These are phyloP conservation scores for Beauveria asiatica DNA, from an alignment of 2,329 filamentous ascomycete species.

Conservation along the genomic window DNA sequence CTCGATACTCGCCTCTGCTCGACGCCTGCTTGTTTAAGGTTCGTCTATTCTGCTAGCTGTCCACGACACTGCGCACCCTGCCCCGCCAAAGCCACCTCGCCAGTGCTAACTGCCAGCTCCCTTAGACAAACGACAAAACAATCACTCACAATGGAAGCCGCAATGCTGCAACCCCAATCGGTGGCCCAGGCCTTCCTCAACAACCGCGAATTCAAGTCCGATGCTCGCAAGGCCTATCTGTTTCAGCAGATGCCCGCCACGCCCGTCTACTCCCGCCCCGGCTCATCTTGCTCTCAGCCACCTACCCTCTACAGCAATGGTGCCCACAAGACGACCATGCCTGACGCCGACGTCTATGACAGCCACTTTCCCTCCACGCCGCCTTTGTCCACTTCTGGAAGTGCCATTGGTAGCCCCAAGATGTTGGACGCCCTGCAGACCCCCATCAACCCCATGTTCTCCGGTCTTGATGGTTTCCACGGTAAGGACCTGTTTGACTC, in stretches of 20 bases:
- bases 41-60: neutral
- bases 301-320: constrained; percentile 48
- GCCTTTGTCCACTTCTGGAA: constrained; percentile 75
- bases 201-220: constrained; percentile 64
- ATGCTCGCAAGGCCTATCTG: constrained; percentile 68
- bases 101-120: constrained; percentile 16
- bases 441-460: constrained; percentile 74
- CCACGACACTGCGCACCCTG: neutral
- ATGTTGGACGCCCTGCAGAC: constrained; percentile 70
- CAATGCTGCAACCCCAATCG: constrained; percentile 44
- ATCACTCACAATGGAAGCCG: constrained; percentile 53
- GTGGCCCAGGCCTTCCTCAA: constrained; percentile 85
- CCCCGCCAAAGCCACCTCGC: neutral
- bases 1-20: neutral
- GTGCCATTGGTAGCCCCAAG: constrained; percentile 78
- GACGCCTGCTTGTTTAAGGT: constrained; percentile 2
- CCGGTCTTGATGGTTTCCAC: constrained; percentile 55
- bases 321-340: constrained; percentile 66
- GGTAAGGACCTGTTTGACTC: constrained; percentile 65
- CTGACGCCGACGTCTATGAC: constrained; percentile 67
- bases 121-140: constrained; percentile 21
- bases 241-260: constrained; percentile 50
- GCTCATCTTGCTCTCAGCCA: constrained; percentile 56
- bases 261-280: constrained; percentile 56
- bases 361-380: constrained; percentile 79